These are phyloP conservation scores for Hypoxylon cercidicola DNA, from an alignment of 495 filamentous ascomycete species.

Conservation along the genomic window DNA sequence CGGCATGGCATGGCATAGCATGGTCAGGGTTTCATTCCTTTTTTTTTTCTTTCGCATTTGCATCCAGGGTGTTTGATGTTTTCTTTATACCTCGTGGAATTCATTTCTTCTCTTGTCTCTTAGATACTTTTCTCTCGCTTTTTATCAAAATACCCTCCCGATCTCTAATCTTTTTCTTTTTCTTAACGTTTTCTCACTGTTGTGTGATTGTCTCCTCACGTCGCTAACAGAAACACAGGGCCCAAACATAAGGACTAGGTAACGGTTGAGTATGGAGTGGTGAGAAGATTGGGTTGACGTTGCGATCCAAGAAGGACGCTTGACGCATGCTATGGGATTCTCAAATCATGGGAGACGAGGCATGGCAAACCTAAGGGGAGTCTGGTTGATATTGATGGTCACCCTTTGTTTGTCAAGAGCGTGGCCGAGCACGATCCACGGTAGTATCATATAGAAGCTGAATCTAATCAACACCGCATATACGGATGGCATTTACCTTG, in stretches of 20 bases:
- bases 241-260: not conserved
- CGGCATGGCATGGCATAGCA: conserved; percentile 12
- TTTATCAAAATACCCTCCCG: not conserved
- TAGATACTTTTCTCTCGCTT: conserved; percentile 18
- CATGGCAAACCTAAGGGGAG: too few species aligned
- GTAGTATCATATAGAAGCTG: too few species aligned
- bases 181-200: not conserved
- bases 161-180: conserved; percentile 4
- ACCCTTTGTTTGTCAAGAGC: too few species aligned
- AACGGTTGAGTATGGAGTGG: too few species aligned
- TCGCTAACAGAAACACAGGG: conserved; percentile 13
- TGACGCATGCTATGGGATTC: too few species aligned
- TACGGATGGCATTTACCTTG: too few species aligned
- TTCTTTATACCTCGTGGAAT: conserved; percentile 2
- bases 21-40: conserved; percentile 2
- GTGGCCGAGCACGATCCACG: too few species aligned
- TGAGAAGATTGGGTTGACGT: too few species aligned
- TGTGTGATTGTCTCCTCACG: not conserved
- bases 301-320: too few species aligned
- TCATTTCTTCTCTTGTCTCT: not conserved
- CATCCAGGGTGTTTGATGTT: conserved; percentile 28
- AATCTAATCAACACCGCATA: too few species aligned
- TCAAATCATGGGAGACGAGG: too few species aligned
- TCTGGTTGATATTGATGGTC: too few species aligned
- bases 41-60: conserved; percentile 18